Percentiles rank a stretch among this genome's conserved stretches.
phyloP scores from a whole-genome alignment of 2,329 filamentous ascomycete genomes.

The Paraphoma sp. region DNA sequence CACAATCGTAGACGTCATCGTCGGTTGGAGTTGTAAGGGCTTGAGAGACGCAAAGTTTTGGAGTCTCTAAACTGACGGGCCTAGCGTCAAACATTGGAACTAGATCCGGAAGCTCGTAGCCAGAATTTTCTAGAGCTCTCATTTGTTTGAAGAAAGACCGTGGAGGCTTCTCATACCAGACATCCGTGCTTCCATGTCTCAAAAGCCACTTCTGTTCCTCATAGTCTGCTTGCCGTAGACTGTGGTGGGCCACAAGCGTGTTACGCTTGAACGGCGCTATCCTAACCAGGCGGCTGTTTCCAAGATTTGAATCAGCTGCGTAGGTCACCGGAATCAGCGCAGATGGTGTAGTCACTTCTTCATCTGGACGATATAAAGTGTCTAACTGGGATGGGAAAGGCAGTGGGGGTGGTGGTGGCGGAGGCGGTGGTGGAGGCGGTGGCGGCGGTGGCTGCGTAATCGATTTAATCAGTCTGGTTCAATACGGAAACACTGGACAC shows the following conservation, averaged over 20 bases:
- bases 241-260: constrained; percentile 29
- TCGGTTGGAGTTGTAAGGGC: constrained; percentile 38
- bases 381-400: neutral
- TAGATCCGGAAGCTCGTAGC: constrained; percentile 18
- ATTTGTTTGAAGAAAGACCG: constrained; percentile 18
- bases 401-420: constrained; percentile 14
- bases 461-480: no score
- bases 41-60: constrained; percentile 38
- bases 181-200: constrained; percentile 26
- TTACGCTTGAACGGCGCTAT: constrained; percentile 30
- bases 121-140: constrained; percentile 3
- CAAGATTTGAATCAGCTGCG: constrained; percentile 17
- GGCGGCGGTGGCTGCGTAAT: constrained; percentile 6
- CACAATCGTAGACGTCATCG: constrained; percentile 37
- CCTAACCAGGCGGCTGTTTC: constrained; percentile 16
- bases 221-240: constrained; percentile 31
- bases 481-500: no score
- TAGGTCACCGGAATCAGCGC: constrained; percentile 32
- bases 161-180: constrained; percentile 40
- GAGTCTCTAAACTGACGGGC: constrained; percentile 28
- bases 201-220: constrained; percentile 40
- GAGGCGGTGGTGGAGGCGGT: constrained; percentile 20
- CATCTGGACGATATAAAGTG: neutral
- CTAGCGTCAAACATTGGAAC: constrained; percentile 15
- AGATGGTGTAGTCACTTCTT: constrained; percentile 17